A percentile compares a stretch with the other conserved stretches of the same genome.
These are phyloP conservation scores for Lenwebbia sp. DNA, from an alignment of 345 rosid species.

Conservation along the genomic window DNA sequence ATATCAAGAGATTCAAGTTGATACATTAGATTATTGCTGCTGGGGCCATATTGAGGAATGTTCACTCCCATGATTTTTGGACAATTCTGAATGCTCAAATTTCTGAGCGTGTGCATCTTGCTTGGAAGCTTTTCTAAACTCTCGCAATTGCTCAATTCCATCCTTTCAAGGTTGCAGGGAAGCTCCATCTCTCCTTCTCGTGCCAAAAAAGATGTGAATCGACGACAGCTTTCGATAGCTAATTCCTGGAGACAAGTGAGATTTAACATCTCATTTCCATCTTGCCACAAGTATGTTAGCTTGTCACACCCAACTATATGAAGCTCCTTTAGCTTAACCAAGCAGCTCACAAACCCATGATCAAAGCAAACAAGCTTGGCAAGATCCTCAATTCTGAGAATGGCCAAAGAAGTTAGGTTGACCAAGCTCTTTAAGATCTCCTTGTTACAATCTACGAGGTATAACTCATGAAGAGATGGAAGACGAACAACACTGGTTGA, in stretches of 20 bases:
- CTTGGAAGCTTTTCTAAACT: not conserved
- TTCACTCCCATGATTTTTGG: rapidly evolving
- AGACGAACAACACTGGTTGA: rapidly evolving
- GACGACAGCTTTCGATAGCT: rapidly evolving
- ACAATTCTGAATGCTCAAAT: rapidly evolving
- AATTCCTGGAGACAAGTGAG: not conserved
- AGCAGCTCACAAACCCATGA: rapidly evolving
- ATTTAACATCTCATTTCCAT: not conserved
- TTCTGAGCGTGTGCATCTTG: rapidly evolving
- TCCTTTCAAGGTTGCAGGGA: not conserved
- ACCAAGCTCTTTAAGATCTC: rapidly evolving
- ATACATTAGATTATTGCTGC: rapidly evolving
- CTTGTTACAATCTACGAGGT: not conserved
- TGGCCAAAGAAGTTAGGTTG: not conserved
- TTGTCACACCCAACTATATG: rapidly evolving
- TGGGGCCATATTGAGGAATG: rapidly evolving
- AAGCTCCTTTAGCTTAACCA: not conserved
- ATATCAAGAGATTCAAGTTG: not conserved
- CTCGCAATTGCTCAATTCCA: not conserved
- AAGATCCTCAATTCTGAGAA: rapidly evolving
- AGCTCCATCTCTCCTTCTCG: not conserved
- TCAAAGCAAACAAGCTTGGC: not conserved
- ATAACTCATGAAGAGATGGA: not conserved
- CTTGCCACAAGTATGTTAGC: not conserved
- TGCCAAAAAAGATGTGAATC: rapidly evolving